phyloP scores from a whole-genome alignment of 2,329 filamentous ascomycete species.

The Pseudopithomyces maydicus region DNA sequence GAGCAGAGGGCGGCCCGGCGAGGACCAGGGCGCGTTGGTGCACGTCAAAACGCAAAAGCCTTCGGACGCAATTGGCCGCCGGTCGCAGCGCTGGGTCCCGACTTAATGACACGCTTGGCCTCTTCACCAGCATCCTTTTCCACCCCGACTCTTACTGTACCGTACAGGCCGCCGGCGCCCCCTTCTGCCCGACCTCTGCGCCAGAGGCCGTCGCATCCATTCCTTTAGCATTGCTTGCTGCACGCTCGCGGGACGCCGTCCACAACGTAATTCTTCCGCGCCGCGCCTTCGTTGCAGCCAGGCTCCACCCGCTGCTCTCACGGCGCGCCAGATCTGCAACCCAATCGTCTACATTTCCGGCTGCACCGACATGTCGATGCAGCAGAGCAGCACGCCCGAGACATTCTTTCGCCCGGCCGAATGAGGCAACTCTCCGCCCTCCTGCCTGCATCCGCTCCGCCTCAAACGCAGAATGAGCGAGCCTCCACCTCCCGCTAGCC shows the following conservation, averaged over 20 bases:
- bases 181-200: neutral
- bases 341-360: neutral
- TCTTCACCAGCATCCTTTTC: slow-evolving; percentile 4
- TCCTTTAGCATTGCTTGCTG: neutral
- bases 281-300: slow-evolving; percentile 1
- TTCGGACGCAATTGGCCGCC: neutral
- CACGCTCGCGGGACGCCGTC: neutral
- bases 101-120: neutral
- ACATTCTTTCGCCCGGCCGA: slow-evolving; percentile 30
- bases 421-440: slow-evolving; percentile 27
- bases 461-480: slow-evolving; percentile 34
- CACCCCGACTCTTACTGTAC: slow-evolving; percentile 3
- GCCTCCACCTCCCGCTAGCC: slow-evolving; percentile 23
- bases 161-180: neutral
- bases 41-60: too few species aligned
- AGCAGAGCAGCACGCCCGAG: slow-evolving; percentile 21
- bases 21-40: too few species aligned
- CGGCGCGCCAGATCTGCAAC: neutral
- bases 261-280: neutral
- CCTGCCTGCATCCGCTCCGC: slow-evolving; percentile 10
- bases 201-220: slow-evolving; percentile 2
- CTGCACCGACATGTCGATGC: slow-evolving; percentile 33
- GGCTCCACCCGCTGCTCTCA: neutral
- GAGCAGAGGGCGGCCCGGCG: too few species aligned
- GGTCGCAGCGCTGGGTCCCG: neutral